Conservation (phyloP, 352 stramenopile genomes). For the Pythium grandisporangium region DNA sequence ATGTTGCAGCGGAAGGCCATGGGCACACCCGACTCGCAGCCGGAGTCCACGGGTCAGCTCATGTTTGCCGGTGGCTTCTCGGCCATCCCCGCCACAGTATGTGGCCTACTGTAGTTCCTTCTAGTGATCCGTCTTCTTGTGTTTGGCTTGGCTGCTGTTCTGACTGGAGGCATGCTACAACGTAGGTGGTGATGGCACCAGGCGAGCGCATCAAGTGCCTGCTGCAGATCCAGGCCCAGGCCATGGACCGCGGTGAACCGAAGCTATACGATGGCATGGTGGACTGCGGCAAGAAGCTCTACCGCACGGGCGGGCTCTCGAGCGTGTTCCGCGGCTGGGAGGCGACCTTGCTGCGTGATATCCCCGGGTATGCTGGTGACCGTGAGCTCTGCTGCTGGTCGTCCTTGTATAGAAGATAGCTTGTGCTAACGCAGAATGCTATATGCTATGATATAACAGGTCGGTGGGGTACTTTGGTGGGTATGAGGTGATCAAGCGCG, state of each 20-base stretch:
- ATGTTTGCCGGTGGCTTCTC: constrained; percentile 89
- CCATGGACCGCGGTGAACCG: constrained; percentile 61
- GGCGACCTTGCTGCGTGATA: constrained; percentile 92
- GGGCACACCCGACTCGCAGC: constrained; percentile 43
- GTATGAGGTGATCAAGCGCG: constrained; percentile 90
- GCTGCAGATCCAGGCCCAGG: constrained; percentile 87
- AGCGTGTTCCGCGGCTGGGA: constrained; percentile 94
- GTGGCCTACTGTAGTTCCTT: no score
- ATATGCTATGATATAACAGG: constrained; percentile 29
- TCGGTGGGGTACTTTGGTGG: constrained; percentile 93
- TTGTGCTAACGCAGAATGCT: no score
- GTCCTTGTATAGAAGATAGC: no score
- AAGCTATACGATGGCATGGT: constrained; percentile 93
- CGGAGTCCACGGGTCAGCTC: constrained; percentile 73
- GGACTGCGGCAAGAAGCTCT: constrained; percentile 92
- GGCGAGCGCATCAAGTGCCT: constrained; percentile 97
- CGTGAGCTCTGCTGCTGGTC: no score
- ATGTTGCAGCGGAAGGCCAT: constrained; percentile 41
- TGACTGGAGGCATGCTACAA: no score
- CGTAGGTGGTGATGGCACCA: constrained; percentile 93
- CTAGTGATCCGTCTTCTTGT: no score
- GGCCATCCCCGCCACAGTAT: constrained; percentile 78
- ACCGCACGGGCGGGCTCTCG: constrained; percentile 84
- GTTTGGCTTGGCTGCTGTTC: no score
- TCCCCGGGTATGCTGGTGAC: constrained; percentile 78